A percentile compares a stretch with the other conserved stretches of the same genome.
phyloP scores from a whole-genome alignment of 257 asterid genomes.

The Petunia secreta region DNA sequence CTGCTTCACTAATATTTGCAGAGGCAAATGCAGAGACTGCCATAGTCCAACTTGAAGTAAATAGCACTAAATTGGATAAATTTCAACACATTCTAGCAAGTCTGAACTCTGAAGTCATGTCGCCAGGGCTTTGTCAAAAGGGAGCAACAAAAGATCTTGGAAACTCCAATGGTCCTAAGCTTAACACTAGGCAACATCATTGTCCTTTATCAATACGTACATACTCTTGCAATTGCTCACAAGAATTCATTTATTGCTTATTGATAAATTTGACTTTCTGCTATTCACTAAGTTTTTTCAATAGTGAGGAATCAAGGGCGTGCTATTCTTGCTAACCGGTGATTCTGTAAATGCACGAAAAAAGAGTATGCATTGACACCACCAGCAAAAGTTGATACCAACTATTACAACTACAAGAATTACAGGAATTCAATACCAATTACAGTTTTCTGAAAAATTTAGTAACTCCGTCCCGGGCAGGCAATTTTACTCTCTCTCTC shows the following conservation, averaged over 20 bases:
- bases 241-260: background rate
- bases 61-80: background rate
- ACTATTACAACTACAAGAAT: too few species aligned
- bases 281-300: too few species aligned
- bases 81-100: background rate
- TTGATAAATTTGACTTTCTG: too few species aligned
- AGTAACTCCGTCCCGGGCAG: background rate
- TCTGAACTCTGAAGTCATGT: background rate
- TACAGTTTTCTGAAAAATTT: too few species aligned
- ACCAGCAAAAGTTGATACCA: background rate
- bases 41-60: background rate
- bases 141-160: background rate
- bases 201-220: too few species aligned
- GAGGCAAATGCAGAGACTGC: background rate
- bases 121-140: background rate
- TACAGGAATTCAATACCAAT: background rate
- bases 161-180: background rate
- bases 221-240: too few species aligned
- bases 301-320: background rate
- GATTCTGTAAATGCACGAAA: background rate
- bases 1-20: too few species aligned
- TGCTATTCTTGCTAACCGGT: background rate
- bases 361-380: background rate
- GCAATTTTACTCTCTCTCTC: background rate
- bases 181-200: too few species aligned